These are phyloP conservation scores for Lasiodiplodia hormozganensis DNA, from an alignment of 2,329 filamentous ascomycete species.

Conservation along the genomic window DNA sequence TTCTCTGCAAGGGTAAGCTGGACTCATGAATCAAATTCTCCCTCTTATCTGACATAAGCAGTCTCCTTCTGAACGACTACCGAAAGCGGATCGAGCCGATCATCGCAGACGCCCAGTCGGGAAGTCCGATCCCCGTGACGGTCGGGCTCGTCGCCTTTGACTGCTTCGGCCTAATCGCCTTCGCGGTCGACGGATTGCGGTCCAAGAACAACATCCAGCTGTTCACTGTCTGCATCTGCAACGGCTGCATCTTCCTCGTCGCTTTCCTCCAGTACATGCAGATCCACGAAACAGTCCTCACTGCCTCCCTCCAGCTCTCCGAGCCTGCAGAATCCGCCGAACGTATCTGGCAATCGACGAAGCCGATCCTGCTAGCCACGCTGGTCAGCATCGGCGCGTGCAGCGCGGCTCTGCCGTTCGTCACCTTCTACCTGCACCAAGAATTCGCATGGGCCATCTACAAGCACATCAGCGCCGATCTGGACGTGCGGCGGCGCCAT, in stretches of 20 bases:
- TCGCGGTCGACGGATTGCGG: slow-evolving; percentile 36
- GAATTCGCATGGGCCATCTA: slow-evolving; percentile 36
- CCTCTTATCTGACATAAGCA: not conserved
- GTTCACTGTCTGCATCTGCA: slow-evolving; percentile 34
- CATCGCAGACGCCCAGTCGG: not conserved
- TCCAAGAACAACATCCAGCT: slow-evolving; percentile 38
- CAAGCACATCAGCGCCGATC: slow-evolving; percentile 32
- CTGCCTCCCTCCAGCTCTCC: not conserved
- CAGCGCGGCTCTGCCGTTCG: slow-evolving; percentile 22
- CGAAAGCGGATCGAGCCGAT: not conserved
- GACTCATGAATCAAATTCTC: not conserved
- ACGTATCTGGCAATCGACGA: not conserved
- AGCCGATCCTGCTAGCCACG: not conserved
- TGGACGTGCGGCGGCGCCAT: slow-evolving; percentile 30
- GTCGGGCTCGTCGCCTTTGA: slow-evolving; percentile 30
- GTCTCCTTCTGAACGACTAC: not conserved
- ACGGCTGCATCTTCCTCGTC: slow-evolving; percentile 33
- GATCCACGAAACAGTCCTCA: slow-evolving; percentile 13
- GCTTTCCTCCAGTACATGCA: slow-evolving; percentile 35
- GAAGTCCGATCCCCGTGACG: not conserved
- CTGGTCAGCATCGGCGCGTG: slow-evolving; percentile 9
- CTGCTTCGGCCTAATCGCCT: slow-evolving; percentile 33
- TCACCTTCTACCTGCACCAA: slow-evolving; percentile 29
- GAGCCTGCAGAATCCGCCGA: too few species aligned
- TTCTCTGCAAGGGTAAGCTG: not conserved